Evolutionary conservation across 108 stramenopile species (phyloP), one percentile per base, ranked within the genome.

Genomic region (Pseudonitzschia pungens): DNA sequence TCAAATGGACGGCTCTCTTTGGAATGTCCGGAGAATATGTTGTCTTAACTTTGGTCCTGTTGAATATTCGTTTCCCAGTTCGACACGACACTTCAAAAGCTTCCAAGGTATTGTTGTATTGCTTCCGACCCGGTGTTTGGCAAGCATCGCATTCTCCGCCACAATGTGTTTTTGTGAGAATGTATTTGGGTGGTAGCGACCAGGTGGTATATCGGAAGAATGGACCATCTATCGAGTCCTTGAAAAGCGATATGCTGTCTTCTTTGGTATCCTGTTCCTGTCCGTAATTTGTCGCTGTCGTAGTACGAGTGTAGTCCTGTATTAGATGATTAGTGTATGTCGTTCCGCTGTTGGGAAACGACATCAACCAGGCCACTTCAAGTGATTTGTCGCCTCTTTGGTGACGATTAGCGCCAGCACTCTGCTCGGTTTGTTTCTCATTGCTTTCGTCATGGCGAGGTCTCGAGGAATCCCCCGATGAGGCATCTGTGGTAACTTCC

Each of bases 131-230:
- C 11, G 60, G 60, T 2, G 32, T 62, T 16, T 62, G 60, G 16
- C 60, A 62, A 14, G 29, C 20, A 33, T 62, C 60, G 36, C 60
- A 62, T 62, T 62, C 60, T 33, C 60, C 60, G 14, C 88, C 91
- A 68, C 91, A 92, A 50, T 91, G 89, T 32, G 89, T 91, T 72
- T 91, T 91, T 1, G 89, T 91, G 27, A 91, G 62, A n/a, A 88
- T 72, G 53, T 67, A 88, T 21, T 65, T 26, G 10, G 76, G 44
- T 15, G 79, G 83, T 22, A 57, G 20, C 40, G 69, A 64, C 81
- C 36, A 68, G 33, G 44, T 45, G 33, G 63, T 81, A 69, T 73
- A 44, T 43, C 70, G 45, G 50, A 67, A 81, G 58, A 78, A 88
- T 8, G 87, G 87, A 27, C 87, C 87, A 45, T 81, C 65, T 21